A percentile compares a stretch with the other conserved stretches of the same genome.
Evolutionary conservation across 1,284 basidiomycete species (phyloP).

Genomic region (Vanrija sp.): DNA sequence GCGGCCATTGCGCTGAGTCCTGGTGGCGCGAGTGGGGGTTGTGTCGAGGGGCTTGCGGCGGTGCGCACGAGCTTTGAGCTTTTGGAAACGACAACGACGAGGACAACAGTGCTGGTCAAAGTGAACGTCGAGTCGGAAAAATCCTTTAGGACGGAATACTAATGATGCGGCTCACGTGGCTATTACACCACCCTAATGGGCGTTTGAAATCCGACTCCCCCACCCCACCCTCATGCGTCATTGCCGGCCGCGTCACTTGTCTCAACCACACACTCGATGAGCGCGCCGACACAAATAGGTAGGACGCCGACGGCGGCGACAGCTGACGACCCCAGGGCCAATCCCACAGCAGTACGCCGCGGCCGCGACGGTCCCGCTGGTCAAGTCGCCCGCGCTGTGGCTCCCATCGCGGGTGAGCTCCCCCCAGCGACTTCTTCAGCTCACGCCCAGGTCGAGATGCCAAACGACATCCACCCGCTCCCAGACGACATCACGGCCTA

Average conservation of each 20-base stretch:
- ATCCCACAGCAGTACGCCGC: slow-evolving; percentile 64
- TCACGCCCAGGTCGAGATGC: slow-evolving; percentile 63
- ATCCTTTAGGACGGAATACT: too few relatives aligned
- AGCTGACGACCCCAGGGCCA: slow-evolving; percentile 29
- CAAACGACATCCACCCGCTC: slow-evolving; percentile 84
- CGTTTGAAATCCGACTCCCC: too few relatives aligned
- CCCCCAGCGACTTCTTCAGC: neutral
- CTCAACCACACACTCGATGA: neutral
- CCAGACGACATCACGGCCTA: slow-evolving; percentile 83
- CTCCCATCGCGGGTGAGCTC: slow-evolving; percentile 69
- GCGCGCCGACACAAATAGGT: slow-evolving; percentile 17
- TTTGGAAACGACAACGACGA: too few relatives aligned
- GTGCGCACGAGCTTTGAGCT: too few relatives aligned
- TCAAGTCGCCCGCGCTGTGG: slow-evolving; percentile 85
- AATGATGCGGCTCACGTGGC: too few relatives aligned
- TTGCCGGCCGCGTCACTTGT: neutral
- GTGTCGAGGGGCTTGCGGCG: too few relatives aligned
- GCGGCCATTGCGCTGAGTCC: slow-evolving; percentile 2
- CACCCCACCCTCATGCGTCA: too few relatives aligned
- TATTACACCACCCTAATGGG: too few relatives aligned
- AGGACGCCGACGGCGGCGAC: neutral
- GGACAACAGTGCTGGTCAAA: too few relatives aligned
- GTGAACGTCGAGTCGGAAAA: too few relatives aligned
- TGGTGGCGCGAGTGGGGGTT: too few relatives aligned
- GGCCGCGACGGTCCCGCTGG: slow-evolving; percentile 70